Evolutionary conservation across 1,139 yeast genomes (phyloP), one percentile per base, ranked within the genome.

Genomic region (Geotrichum cucujoidarum): DNA sequence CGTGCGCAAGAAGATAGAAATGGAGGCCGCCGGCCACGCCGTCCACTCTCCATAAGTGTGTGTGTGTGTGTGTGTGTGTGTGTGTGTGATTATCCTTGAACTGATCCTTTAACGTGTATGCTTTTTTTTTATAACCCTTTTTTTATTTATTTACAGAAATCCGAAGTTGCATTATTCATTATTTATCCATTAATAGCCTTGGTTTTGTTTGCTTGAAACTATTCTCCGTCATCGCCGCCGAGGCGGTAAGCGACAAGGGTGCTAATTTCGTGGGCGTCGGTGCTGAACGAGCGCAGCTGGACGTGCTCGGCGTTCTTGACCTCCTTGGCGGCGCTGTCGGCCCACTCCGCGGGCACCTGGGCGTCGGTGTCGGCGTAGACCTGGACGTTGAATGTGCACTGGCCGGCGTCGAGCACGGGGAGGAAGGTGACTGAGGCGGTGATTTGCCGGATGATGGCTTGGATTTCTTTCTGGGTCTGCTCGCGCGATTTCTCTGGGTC

Each of bases 351-450:
- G 0, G 96, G 95, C 2, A 84, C 83, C 34, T 75, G 76, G 13
- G 83, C 79, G 53, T 77, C 77, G 1, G 83, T 82, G 55, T 83
- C 88, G 0, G 96, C 86, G 62, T 86, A 84, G 0, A 89, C 96
- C 52, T 89, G 70, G 1, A 90, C 95, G 60, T 86, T 89, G 65
- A 90, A 89, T 0, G 96, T 86, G 59, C 84, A 81, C 22, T 77
- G 78, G 13, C 81, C 78, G 48, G 53, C 47, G 25, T 73, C 72
- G 37, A 90, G 68, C 25, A 84, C 76, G 0, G 97, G 97, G 47
- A 90, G 71, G 61, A 88, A 88, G 0, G 95, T 80, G 1, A 86
- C 87, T 46, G 94, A 83, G 0, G 95, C 88, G 0, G 95, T 88
- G 47, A 90, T 85, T 61, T 90, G 97, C 41, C 96, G 77, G 41